Evolutionary conservation across 352 stramenopile genomes (phyloP), one percentile per base, ranked within the genome.

Genomic region (Hyphochytrium catenoides): DNA sequence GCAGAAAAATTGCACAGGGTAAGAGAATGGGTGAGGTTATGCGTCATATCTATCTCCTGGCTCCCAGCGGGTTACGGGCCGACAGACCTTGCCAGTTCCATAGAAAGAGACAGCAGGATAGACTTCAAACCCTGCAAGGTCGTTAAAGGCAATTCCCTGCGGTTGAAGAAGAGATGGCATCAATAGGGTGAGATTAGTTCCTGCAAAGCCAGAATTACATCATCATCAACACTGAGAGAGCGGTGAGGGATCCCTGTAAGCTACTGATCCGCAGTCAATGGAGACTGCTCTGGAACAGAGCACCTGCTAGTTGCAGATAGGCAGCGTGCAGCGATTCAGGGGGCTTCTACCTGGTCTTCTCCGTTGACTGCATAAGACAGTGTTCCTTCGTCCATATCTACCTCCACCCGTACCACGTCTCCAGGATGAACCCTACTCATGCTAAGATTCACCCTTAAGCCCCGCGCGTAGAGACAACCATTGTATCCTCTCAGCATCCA

Each of bases 401-500:
- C 56, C 38, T 86, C 67, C 31, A 89, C 59, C 44, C 81, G 62
- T 24, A 87, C 57, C 6, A 72, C 61, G 43, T 89, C 74, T 11
- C 74, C 74, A 15, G 74, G 72, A 24, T 89, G 74, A 1, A 86
- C 68, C 54, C 85, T 89, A 5, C 67, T 62, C 21, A 85, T 82
- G 0, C 64, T 74, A 21, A 63, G 52, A 21, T 46, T 76, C 25
- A 91, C 41, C 35, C 87, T 86, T 42, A 81, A 64, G 2, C 75
- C 75, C 20, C 74, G 69, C 11, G 70, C 68, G 34, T 91, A 91
- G 19, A 91, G 40, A 30, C 85, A 83, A 16, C 75, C 75, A 26
- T 88, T 91, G 51, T 91, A 91, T 4, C 73, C 70, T 30, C 75
- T 59, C 1, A 85, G 44, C 75, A 91, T 91, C 75, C 75, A 91